A percentile compares a stretch with the other conserved stretches of the same genome.
phyloP scores from a whole-genome alignment of 2,329 filamentous ascomycete genomes.

The Claviceps maximensis region DNA sequence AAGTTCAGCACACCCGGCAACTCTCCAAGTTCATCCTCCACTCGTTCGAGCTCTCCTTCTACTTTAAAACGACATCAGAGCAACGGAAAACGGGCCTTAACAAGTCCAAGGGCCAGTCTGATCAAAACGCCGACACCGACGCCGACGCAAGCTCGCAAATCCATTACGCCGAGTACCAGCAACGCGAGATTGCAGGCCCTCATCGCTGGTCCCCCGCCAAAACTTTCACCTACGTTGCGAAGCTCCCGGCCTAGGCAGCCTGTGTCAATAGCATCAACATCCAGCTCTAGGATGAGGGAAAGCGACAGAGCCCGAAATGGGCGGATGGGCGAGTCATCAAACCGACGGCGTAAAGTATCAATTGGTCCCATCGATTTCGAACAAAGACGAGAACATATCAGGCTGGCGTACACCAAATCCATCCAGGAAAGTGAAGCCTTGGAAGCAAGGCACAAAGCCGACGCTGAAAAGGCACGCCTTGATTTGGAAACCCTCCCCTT shows the following conservation, averaged over 20 bases:
- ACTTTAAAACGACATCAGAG: slow-evolving; percentile 28
- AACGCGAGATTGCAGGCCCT: slow-evolving; percentile 56
- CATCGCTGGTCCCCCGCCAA: slow-evolving; percentile 56
- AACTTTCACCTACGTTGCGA: slow-evolving; percentile 64
- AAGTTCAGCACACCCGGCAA: slow-evolving; percentile 30
- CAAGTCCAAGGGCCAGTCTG: slow-evolving; percentile 23
- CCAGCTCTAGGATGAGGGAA: slow-evolving; percentile 53
- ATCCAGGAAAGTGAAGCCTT: slow-evolving; percentile 57
- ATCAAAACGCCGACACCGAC: slow-evolving; percentile 33
- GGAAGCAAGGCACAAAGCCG: slow-evolving; percentile 39
- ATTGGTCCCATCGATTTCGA: slow-evolving; percentile 75
- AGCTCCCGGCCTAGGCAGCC: slow-evolving; percentile 73
- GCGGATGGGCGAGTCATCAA: slow-evolving; percentile 24
- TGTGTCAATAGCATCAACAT: slow-evolving; percentile 61
- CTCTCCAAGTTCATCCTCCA: slow-evolving; percentile 36
- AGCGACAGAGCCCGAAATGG: slow-evolving; percentile 32
- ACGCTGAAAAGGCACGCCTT: slow-evolving; percentile 33
- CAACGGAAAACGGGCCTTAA: slow-evolving; percentile 26
- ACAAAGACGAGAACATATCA: slow-evolving; percentile 67
- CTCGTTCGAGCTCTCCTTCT: slow-evolving; percentile 43
- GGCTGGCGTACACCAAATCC: slow-evolving; percentile 75
- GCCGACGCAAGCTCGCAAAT: slow-evolving; percentile 28
- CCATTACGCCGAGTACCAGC: slow-evolving; percentile 36
- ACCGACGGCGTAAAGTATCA: slow-evolving; percentile 39
- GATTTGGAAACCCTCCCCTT: slow-evolving; percentile 30